phyloP scores from a whole-genome alignment of 148 eudicot species.

The Euryodendron excelsum region DNA sequence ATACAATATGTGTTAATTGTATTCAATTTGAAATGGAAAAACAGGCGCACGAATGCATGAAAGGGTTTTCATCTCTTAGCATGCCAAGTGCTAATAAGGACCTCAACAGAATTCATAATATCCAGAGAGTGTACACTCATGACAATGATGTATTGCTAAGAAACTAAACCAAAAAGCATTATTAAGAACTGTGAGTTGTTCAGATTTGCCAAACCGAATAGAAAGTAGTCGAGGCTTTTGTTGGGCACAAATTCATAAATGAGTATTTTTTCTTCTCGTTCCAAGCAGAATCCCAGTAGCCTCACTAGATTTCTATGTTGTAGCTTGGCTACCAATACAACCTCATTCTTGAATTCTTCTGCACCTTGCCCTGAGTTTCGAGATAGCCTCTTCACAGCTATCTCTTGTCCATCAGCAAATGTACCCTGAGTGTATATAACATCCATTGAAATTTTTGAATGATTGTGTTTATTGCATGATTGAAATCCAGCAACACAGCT shows the following conservation, averaged over 20 bases:
- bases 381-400: slow-evolving; percentile 56
- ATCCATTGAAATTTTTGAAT: not conserved
- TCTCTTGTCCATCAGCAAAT: slow-evolving; percentile 32
- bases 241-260: slow-evolving; percentile 49
- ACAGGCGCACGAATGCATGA: not conserved
- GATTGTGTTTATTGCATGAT: not conserved
- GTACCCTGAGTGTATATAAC: slow-evolving; percentile 24
- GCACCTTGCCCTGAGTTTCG: slow-evolving; percentile 41
- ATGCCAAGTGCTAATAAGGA: too few relatives aligned
- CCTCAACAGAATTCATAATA: too few relatives aligned
- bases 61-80: too few relatives aligned
- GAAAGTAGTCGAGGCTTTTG: slow-evolving; percentile 34
- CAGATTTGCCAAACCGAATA: slow-evolving; percentile 25
- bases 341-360: slow-evolving; percentile 46
- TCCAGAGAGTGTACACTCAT: not conserved
- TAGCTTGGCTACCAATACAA: slow-evolving; percentile 42
- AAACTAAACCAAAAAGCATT: not conserved
- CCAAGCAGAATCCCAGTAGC: slow-evolving; percentile 45
- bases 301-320: slow-evolving; percentile 52
- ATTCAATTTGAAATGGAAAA: not conserved
- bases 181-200: not conserved
- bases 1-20: not conserved
- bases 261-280: slow-evolving; percentile 39
- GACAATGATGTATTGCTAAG: not conserved
- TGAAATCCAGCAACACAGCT: too few relatives aligned